Conservation (phyloP, 805 yeast species). For the Wickerhamomyces queroliae region DNA sequence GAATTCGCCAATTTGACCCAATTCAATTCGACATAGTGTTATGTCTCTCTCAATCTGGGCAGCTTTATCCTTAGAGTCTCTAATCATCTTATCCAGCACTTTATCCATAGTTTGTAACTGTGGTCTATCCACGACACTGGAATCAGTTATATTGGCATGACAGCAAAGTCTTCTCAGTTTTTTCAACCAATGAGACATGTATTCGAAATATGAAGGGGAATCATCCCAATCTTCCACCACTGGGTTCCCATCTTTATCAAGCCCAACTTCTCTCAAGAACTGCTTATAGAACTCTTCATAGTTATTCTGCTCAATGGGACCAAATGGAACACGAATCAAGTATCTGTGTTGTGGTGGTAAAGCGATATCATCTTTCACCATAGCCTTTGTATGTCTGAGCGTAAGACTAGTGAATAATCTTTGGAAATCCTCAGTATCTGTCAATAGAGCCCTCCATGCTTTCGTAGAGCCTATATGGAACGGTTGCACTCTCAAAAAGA, state of each 20-base stretch:
- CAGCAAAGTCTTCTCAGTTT: conserved; percentile 76
- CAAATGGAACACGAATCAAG: conserved; percentile 67
- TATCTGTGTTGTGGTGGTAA: conserved; percentile 77
- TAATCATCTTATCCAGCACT: conserved; percentile 61
- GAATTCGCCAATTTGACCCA: conserved; percentile 68
- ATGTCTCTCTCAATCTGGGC: conserved; percentile 42
- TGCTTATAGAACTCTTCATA: conserved; percentile 59
- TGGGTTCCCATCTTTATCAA: conserved; percentile 42
- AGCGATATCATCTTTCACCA: conserved; percentile 71
- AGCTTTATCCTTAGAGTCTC: conserved; percentile 45
- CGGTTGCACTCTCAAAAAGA: conserved; percentile 65
- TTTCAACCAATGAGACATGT: conserved; percentile 66
- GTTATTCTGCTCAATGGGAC: conserved; percentile 79
- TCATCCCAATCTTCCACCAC: conserved; percentile 43
- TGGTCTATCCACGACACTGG: background rate
- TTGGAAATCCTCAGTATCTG: conserved; percentile 32
- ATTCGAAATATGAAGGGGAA: conserved; percentile 30
- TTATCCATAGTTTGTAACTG: conserved; percentile 51
- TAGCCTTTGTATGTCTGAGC: conserved; percentile 76
- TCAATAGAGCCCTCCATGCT: conserved; percentile 12
- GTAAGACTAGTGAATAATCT: conserved; percentile 49
- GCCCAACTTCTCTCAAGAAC: conserved; percentile 53
- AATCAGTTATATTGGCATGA: conserved; percentile 49
- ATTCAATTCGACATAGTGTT: conserved; percentile 40
- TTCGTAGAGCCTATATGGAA: conserved; percentile 37